Base-by-base conservation (phyloP, 495 filamentous ascomycete genomes). In the Pyrenula aspistea region DNA sequence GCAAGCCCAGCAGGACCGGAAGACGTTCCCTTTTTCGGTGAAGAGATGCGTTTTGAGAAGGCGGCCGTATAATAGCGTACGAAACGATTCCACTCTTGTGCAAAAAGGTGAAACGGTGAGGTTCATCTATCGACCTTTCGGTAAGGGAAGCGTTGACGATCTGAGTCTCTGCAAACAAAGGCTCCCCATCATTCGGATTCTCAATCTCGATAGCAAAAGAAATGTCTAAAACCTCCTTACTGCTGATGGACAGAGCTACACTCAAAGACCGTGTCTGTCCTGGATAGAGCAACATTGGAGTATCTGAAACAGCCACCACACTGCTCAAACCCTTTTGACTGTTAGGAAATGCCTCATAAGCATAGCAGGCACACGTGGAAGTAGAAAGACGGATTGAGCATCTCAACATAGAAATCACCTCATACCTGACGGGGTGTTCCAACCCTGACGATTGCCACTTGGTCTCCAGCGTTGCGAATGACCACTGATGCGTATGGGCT, bases 31-130 rank as follows among this genome's bases (percentile, higher is more conserved):
- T 20, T 8, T 21, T 52, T 4, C 8, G 4, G 55, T 10, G 47
- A 12, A 25, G 10, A 25, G 19, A 61, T 56, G 3, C 74, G 71
- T 55, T 72, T 67, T 53, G 55, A n/a, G 76, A 73, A n/a, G 81
- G 82, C 22, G 82, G 70, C 31, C 79, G 68, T 54, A 84, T 63
- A 25, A 83, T 76, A 11, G 81, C 79, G 65, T 82, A 83, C n/a
- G 80, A 83, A n/a, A 82, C 72, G 57, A 78, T 75, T 48, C 72
- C 71, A 23, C 71, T 68, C 25, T 79, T 79, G 60, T 83, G 81
- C 53, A 79, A 64, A 59, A 74, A 81, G 10, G 81, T 83, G 53
- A 80, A 65, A 62, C 77, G 79, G 51, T 82, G 79, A 11, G 80
- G 70, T 12, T 76, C 67, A 55, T 69, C 69, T 25, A 70, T 54